These are phyloP conservation scores for Colletotrichum coccodes DNA, from an alignment of 2,329 filamentous ascomycete species.

Conservation along the genomic window DNA sequence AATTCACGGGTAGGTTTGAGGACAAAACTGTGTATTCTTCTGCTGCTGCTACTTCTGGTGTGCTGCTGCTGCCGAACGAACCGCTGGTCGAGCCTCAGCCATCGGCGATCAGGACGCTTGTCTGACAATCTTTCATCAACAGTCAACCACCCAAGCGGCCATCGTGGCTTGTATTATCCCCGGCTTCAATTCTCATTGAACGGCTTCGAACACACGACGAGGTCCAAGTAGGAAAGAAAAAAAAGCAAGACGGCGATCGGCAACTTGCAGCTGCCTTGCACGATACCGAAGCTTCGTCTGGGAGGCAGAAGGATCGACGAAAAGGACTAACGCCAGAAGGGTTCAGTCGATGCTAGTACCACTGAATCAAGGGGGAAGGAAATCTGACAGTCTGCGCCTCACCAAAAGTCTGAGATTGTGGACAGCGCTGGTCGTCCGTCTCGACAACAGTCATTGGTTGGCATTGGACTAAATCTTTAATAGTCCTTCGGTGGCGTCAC, in stretches of 20 bases:
- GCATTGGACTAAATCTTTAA: neutral
- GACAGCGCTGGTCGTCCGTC: conserved; percentile 27
- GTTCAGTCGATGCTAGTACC: neutral
- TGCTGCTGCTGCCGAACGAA: neutral
- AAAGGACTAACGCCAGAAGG: neutral
- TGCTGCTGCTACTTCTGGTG: neutral
- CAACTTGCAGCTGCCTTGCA: neutral
- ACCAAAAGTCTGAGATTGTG: conserved; percentile 15
- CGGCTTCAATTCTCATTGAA: conserved; percentile 7
- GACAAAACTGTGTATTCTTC: neutral
- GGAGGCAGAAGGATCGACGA: neutral
- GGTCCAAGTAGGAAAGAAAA: neutral
- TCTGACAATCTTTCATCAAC: conserved; percentile 4
- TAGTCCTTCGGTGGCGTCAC: conserved; percentile 23
- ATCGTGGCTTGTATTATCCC: neutral
- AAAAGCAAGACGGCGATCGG: neutral
- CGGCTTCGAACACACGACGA: conserved; percentile 1
- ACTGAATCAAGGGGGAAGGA: neutral
- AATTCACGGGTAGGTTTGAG: conserved; percentile 1
- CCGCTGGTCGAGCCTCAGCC: conserved; percentile 2
- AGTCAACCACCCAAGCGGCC: neutral
- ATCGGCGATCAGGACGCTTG: conserved; percentile 11
- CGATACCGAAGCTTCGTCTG: neutral
- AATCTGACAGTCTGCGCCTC: neutral
- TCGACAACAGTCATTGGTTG: conserved; percentile 18